A percentile compares a stretch with the other conserved stretches of the same genome.
Evolutionary conservation across 176 grass and related monocot genomes (phyloP).

Genomic region (Aegilops bicornis): DNA sequence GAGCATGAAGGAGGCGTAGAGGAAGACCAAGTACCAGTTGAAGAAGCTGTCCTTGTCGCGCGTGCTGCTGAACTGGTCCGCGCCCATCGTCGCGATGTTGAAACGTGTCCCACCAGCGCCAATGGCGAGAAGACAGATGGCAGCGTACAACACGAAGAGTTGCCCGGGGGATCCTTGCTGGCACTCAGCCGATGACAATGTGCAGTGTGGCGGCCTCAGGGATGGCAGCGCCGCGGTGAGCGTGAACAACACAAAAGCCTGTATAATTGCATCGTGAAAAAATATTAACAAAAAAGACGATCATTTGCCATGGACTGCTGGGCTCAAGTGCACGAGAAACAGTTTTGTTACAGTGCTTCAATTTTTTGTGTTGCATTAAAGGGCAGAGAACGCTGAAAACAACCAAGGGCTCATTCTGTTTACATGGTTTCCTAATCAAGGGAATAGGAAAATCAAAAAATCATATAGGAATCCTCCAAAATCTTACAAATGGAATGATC

Average conservation of each 20-base stretch:
- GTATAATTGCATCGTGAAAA: background rate
- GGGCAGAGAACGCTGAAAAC: no score
- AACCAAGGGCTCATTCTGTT: no score
- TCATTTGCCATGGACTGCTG: no score
- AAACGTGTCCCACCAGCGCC: constrained; percentile 58
- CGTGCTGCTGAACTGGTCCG: constrained; percentile 49
- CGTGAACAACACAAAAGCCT: constrained; percentile 58
- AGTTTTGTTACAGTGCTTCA: no score
- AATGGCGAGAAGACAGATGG: constrained; percentile 38
- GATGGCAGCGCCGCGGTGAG: constrained; percentile 33
- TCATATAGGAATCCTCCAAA: no score
- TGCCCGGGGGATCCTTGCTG: constrained; percentile 14
- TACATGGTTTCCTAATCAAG: no score
- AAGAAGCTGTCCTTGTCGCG: constrained; percentile 51
- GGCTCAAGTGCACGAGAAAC: no score
- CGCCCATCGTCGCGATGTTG: constrained; percentile 67
- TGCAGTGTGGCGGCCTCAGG: constrained; percentile 36
- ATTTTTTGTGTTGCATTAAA: no score
- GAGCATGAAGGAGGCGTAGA: constrained; percentile 39
- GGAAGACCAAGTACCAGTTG: constrained; percentile 70
- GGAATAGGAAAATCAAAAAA: no score
- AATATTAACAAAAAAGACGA: no score
- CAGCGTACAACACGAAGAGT: constrained; percentile 37
- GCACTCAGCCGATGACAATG: background rate
- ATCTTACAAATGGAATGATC: no score